phyloP scores from a whole-genome alignment of 345 rosid genomes.

The Salix udensis region DNA sequence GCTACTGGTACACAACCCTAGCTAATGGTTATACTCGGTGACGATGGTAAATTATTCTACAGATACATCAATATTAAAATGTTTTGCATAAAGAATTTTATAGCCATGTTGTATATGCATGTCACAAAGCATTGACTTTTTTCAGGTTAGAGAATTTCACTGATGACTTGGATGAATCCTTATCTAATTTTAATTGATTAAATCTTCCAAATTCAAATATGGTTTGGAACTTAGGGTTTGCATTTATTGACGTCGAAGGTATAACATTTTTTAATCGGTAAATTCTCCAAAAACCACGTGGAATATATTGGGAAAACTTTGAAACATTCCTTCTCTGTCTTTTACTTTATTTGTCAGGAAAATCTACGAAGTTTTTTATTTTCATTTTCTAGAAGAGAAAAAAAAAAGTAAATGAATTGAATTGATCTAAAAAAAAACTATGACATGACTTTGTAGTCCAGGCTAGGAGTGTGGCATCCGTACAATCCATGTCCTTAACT shows the following conservation, averaged over 20 bases:
- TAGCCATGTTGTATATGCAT: too few species aligned
- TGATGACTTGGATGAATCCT: too few species aligned
- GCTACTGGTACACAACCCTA: too few species aligned
- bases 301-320: background rate
- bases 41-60: too few species aligned
- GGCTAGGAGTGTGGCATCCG: background rate
- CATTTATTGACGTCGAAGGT: background rate
- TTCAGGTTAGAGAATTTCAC: too few species aligned
- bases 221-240: background rate
- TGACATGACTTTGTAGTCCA: background rate
- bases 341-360: background rate
- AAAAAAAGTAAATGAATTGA: background rate
- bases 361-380: background rate
- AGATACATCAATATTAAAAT: too few species aligned
- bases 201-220: background rate
- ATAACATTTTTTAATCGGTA: too few species aligned
- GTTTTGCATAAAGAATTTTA: too few species aligned
- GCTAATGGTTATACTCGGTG: too few species aligned
- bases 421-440: background rate
- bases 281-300: background rate
- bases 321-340: background rate
- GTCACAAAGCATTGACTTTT: too few species aligned
- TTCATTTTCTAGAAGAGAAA: background rate
- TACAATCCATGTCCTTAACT: background rate
- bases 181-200: too few species aligned